Conservation (phyloP, 164 flowering plant species). For the Chimonanthus salicifolius region DNA sequence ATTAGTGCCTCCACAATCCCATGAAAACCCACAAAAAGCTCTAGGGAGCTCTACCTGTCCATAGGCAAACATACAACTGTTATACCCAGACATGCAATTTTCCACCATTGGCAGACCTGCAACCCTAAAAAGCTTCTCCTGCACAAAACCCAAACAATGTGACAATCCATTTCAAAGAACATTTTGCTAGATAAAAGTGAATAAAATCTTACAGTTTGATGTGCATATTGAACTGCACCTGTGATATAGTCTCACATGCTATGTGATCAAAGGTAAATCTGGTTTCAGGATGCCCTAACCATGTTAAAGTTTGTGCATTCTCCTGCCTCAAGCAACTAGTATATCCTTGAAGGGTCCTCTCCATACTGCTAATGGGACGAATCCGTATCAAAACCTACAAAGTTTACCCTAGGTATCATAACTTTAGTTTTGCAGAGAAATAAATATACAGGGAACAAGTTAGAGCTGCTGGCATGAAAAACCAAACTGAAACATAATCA, state of each 20-base stretch:
- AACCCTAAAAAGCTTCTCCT: constrained; percentile 80
- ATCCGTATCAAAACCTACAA: constrained; percentile 70
- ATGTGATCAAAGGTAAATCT: constrained; percentile 88
- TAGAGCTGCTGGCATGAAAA: neutral
- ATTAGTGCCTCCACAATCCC: constrained; percentile 1
- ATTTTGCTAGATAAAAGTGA: neutral
- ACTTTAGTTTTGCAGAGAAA: neutral
- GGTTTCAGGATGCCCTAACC: constrained; percentile 91
- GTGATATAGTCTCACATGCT: constrained; percentile 72
- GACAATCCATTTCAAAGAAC: neutral
- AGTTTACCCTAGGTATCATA: neutral
- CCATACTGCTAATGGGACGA: constrained; percentile 55
- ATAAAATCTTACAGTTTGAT: neutral
- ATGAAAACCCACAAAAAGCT: constrained; percentile 2
- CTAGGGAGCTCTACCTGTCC: constrained; percentile 61
- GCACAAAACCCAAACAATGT: neutral
- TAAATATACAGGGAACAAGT: neutral
- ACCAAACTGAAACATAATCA: neutral
- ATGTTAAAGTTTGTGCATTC: constrained; percentile 58
- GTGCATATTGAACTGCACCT: constrained; percentile 34
- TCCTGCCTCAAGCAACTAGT: constrained; percentile 73
- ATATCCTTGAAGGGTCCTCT: constrained; percentile 52
- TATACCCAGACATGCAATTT: constrained; percentile 94
- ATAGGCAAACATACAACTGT: constrained; percentile 94
- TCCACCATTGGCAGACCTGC: constrained; percentile 93